Evolutionary conservation across 78 protist genomes (phyloP), one percentile per base, ranked within the genome.

Genomic region (Parvularia atlantis): DNA sequence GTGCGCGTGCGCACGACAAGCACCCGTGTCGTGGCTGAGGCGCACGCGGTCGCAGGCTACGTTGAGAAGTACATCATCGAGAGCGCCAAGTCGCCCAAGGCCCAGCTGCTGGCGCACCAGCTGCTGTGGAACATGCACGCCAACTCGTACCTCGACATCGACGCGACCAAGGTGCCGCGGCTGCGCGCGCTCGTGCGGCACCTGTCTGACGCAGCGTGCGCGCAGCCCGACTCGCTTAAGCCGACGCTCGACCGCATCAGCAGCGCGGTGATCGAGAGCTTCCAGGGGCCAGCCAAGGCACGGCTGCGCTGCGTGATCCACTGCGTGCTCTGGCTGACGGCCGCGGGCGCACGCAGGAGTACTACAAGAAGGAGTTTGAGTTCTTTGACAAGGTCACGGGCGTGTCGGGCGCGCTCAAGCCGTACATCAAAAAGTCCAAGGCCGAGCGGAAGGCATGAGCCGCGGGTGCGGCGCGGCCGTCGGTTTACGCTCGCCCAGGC

Each of bases 41-140:
- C n/a, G 31, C 75, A 74, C 57, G 71, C 75, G 10, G 77, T 57
- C 57, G 68, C 80, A 11, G 86, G 83, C 22, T 33, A 57, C 19
- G 81, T 79, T 0, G 19, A 74, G 10, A 60, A 71, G 62, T 68
- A 53, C 50, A 31, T 68, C 2, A 24, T 46, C 61, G 9, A 33
- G 31, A 56, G 52, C 10, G 60, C 73, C 20, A 0, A 1, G 20
- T 0, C n/a, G 11, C 24, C 64, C 14, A 61, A 64, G 9, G 71
- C 74, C 13, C 86, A 72, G 40, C 30, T 81, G 10, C 17, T 89
- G 5, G 85, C 91, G 1, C 93, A 91, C 48, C 93, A 89, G 69
- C 69, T 91, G 59, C 37, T 91, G 57, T 91, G 95, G 95, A 77
- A 84, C 44, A 50, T 81, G 30, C 76, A 71, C 35, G 79, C 93